phyloP scores from a whole-genome alignment of 2,329 filamentous ascomycete genomes.

The Hymenoscyphus fraxineus region DNA sequence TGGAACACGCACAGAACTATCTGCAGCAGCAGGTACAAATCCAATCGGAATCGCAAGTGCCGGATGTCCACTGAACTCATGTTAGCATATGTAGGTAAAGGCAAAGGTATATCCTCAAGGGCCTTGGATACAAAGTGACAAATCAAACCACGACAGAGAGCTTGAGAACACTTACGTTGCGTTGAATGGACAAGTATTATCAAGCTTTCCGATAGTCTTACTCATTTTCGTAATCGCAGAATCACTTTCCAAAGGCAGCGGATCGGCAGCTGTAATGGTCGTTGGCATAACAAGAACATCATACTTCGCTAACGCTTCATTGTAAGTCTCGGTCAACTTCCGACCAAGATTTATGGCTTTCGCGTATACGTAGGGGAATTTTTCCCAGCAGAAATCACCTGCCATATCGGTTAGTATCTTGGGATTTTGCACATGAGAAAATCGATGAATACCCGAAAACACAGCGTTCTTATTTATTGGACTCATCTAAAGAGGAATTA shows the following conservation, averaged over 20 bases:
- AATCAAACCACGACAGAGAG: background rate
- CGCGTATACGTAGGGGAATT: conserved; percentile 42
- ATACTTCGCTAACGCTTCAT: conserved; percentile 38
- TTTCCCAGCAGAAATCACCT: conserved; percentile 29
- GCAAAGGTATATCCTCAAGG: background rate
- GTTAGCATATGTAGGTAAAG: too few species aligned
- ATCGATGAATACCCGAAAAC: conserved; percentile 5
- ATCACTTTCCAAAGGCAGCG: conserved; percentile 39
- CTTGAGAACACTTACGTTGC: conserved; percentile 36
- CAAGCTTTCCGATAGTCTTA: conserved; percentile 50
- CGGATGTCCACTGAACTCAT: conserved; percentile 43
- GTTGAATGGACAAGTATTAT: conserved; percentile 56
- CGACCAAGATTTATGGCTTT: conserved; percentile 47
- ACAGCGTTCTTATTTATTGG: conserved; percentile 19
- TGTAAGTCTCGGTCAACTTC: conserved; percentile 44
- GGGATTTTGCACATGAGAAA: background rate
- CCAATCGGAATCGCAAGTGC: conserved; percentile 51
- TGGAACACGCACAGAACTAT: conserved; percentile 40
- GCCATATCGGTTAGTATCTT: background rate
- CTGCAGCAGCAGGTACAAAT: conserved; percentile 35
- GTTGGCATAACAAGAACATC: conserved; percentile 49
- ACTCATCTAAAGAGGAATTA: conserved; percentile 15
- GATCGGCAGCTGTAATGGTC: conserved; percentile 43
- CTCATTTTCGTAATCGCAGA: conserved; percentile 41
- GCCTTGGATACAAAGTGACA: background rate